Evolutionary conservation across 1,284 basidiomycete genomes (phyloP).

Genomic region (Apiotrichum laibachii): DNA sequence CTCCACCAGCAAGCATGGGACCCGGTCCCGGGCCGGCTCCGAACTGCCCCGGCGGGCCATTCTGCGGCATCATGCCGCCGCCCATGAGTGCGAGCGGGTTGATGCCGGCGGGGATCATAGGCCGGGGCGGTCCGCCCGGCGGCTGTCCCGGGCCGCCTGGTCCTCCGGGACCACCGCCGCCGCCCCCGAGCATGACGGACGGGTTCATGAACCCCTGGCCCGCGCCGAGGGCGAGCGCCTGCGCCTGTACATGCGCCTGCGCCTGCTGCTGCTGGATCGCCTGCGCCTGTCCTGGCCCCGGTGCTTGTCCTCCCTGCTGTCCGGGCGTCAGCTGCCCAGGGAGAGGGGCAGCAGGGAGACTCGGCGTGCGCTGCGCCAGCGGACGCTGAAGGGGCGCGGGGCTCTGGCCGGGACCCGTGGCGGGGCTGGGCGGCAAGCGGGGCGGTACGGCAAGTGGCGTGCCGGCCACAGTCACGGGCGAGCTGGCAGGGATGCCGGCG

Average conservation of each 20-base stretch:
- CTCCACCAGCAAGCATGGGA: slow-evolving; percentile 14
- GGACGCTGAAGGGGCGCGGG: background rate
- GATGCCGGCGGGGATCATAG: background rate
- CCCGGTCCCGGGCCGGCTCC: slow-evolving; percentile 4
- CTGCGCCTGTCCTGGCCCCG: background rate
- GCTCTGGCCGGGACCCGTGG: background rate
- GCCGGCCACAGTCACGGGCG: background rate
- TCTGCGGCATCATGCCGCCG: slow-evolving; percentile 6
- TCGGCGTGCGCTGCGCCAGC: background rate
- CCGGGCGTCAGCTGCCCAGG: no score
- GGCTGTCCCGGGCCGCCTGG: background rate
- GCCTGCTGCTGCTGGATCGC: slow-evolving; percentile 5
- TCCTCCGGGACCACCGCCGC: background rate
- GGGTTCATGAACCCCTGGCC: slow-evolving; percentile 6
- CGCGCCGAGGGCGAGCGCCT: slow-evolving; percentile 12
- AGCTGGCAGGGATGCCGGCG: background rate
- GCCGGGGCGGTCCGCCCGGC: no score
- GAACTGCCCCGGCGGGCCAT: slow-evolving; percentile 2
- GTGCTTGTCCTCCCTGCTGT: background rate
- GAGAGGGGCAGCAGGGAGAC: background rate
- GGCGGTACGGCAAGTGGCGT: no score
- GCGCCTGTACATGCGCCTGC: slow-evolving; percentile 10
- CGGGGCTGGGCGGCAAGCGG: no score
- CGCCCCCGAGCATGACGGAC: slow-evolving; percentile 1
- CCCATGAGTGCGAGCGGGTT: slow-evolving; percentile 16